Conservation (phyloP, 2,329 filamentous ascomycete genomes). For the Rhytidhysteron rufulum region DNA sequence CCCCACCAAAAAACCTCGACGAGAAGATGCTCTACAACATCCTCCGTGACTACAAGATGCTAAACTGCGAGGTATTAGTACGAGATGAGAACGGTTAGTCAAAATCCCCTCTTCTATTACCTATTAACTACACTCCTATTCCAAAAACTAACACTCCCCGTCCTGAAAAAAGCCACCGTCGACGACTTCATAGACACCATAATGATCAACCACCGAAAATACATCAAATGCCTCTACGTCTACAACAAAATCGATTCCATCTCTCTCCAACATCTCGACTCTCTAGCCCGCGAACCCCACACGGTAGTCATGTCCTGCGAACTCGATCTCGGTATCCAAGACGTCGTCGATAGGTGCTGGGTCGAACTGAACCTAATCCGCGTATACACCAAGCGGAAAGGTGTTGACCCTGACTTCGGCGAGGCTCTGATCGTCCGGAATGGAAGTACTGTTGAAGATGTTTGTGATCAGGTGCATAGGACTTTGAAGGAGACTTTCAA, state of each 20-base stretch:
- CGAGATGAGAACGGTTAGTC: conserved; percentile 77
- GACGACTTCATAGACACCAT: conserved; percentile 99
- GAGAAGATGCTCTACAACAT: conserved; percentile 99
- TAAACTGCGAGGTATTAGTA: conserved; percentile 94
- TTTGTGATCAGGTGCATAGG: conserved; percentile 92
- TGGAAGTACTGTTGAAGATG: conserved; percentile 89
- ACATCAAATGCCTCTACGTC: conserved; percentile 90
- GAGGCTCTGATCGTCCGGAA: conserved; percentile 91
- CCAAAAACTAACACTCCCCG: not conserved
- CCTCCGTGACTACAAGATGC: conserved; percentile 94
- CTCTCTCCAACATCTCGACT: conserved; percentile 87
- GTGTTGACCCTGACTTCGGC: conserved; percentile 78
- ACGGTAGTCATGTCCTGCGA: conserved; percentile 98
- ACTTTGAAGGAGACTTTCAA: conserved; percentile 98
- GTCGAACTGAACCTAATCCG: conserved; percentile 84
- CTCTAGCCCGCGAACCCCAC: conserved; percentile 84
- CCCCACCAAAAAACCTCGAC: conserved; percentile 84
- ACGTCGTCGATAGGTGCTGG: conserved; percentile 95
- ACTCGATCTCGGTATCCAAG: conserved; percentile 84
- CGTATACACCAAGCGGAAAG: conserved; percentile 95
- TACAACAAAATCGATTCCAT: conserved; percentile 99
- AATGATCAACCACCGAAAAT: conserved; percentile 98
- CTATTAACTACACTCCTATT: conserved; percentile 4
- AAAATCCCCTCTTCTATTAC: not conserved
- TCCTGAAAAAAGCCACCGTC: conserved; percentile 63